Evolutionary conservation across 2,329 filamentous ascomycete species (phyloP).

Genomic region (Monilinia aucupariae): DNA sequence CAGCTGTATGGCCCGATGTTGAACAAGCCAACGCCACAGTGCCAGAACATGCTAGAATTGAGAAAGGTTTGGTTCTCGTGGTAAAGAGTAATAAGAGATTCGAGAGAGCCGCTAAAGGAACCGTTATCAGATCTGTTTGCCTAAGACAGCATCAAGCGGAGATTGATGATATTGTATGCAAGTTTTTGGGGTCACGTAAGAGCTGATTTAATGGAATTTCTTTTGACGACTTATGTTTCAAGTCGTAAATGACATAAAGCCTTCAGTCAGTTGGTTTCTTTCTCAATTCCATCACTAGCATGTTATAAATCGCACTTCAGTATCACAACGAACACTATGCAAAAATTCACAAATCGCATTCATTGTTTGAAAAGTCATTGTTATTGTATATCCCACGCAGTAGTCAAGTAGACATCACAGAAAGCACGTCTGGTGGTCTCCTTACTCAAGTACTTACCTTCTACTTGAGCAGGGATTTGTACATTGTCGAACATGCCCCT

Average conservation of each 20-base stretch:
- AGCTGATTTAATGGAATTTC: accelerated
- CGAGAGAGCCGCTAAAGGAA: slow-evolving; percentile 21
- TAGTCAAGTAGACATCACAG: too few relatives aligned
- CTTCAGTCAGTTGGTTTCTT: not conserved
- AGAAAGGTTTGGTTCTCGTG: slow-evolving; percentile 21
- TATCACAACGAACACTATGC: too few relatives aligned
- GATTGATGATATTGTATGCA: slow-evolving; percentile 32
- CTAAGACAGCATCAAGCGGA: not conserved
- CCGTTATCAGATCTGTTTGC: slow-evolving; percentile 11
- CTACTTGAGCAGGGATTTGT: too few relatives aligned
- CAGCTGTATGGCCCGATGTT: slow-evolving; percentile 21
- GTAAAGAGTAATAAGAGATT: slow-evolving; percentile 17
- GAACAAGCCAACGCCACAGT: slow-evolving; percentile 21
- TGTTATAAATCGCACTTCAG: not conserved
- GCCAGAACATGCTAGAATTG: slow-evolving; percentile 23
- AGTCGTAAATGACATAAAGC: not conserved
- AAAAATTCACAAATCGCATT: too few relatives aligned
- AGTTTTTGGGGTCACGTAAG: not conserved
- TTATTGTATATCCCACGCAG: too few relatives aligned
- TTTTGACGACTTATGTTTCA: too few relatives aligned
- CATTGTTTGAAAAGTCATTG: too few relatives aligned
- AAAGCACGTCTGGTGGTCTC: too few relatives aligned
- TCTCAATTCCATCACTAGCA: not conserved
- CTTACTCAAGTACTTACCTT: too few relatives aligned
- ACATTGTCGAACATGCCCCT: too few relatives aligned